phyloP scores from a whole-genome alignment of 768 basidiomycete species.

The Suillus hirtellus region DNA sequence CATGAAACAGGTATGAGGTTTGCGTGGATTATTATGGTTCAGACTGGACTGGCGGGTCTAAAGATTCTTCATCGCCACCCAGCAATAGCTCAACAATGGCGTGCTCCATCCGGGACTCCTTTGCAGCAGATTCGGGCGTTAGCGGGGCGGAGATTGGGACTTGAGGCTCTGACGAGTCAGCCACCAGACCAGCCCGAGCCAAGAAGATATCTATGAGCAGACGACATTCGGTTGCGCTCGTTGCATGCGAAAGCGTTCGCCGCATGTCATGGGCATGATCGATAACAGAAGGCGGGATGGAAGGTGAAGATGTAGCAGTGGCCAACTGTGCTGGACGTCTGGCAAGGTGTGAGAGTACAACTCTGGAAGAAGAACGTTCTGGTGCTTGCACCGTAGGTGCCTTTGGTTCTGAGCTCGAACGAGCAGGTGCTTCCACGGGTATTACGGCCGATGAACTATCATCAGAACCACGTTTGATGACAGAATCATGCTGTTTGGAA shows the following conservation, averaged over 20 bases:
- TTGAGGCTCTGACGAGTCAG: constrained; percentile 31
- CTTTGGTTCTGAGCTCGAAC: constrained; percentile 10
- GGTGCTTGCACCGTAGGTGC: constrained; percentile 4
- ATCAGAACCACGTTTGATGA: background rate
- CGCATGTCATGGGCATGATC: constrained; percentile 67
- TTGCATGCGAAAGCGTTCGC: constrained; percentile 63
- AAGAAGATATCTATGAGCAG: constrained; percentile 84
- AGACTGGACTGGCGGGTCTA: background rate
- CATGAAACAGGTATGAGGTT: background rate
- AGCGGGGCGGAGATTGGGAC: constrained; percentile 36
- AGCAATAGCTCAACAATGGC: constrained; percentile 50
- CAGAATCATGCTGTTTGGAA: constrained; percentile 14
- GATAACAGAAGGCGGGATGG: constrained; percentile 33
- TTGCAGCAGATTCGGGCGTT: constrained; percentile 31
- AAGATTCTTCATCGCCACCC: constrained; percentile 21
- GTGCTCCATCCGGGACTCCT: constrained; percentile 40
- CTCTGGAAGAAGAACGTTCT: constrained; percentile 21
- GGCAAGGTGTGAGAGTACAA: constrained; percentile 9
- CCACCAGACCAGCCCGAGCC: constrained; percentile 51
- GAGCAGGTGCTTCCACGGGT: background rate
- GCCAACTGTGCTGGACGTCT: constrained; percentile 20
- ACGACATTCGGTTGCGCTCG: constrained; percentile 80
- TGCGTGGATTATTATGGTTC: background rate
- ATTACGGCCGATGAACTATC: background rate
- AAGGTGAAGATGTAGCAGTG: constrained; percentile 19